Conservation (phyloP, 148 eudicot species). For the Vaccinium myrtillus region DNA sequence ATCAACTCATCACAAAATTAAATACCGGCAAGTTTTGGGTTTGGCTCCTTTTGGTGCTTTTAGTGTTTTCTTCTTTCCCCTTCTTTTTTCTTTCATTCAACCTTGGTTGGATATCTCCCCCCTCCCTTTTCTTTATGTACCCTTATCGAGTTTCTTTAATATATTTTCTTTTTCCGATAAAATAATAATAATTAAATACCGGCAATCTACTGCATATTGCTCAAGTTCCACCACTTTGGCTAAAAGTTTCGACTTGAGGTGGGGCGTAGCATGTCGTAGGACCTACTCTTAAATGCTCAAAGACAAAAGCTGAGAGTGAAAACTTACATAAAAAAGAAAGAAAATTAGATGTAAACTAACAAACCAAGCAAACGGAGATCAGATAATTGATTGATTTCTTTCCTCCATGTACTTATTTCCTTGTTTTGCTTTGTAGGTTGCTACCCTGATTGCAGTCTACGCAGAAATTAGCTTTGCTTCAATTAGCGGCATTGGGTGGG, state of each 20-base stretch:
- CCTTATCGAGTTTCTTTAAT: too few relatives aligned
- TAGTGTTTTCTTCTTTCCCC: too few relatives aligned
- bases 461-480: conserved; percentile 95
- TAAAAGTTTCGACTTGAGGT: background rate
- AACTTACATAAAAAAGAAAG: background rate
- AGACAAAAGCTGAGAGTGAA: background rate
- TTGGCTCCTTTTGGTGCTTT: too few relatives aligned
- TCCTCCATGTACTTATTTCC: background rate
- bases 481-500: conserved; percentile 99
- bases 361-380: background rate
- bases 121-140: too few relatives aligned
- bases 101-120: too few relatives aligned
- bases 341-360: background rate
- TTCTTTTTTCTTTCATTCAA: too few relatives aligned
- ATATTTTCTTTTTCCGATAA: too few relatives aligned
- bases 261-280: background rate
- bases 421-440: conserved; percentile 49
- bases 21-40: too few relatives aligned
- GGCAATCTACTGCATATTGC: background rate
- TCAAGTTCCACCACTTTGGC: background rate
- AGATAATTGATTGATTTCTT: background rate
- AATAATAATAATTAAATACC: too few relatives aligned
- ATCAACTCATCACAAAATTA: background rate
- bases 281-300: background rate
- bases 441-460: conserved; percentile 93